These are phyloP conservation scores for Termitomyces sp. DNA, from an alignment of 768 basidiomycete genomes.

Conservation along the genomic window DNA sequence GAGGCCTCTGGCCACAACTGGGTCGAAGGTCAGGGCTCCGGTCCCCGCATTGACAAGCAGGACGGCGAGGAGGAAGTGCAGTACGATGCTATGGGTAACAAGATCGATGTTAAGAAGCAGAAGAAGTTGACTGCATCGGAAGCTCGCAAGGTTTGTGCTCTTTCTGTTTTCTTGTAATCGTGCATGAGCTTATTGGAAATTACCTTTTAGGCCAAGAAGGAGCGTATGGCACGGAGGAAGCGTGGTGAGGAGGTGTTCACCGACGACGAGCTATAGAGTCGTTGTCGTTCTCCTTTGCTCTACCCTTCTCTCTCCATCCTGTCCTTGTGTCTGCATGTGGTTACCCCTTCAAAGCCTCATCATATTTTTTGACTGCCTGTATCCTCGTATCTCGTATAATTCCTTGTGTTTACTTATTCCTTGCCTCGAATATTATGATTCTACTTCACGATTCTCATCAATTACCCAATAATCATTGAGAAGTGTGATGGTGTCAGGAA, in stretches of 20 bases:
- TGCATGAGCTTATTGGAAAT: background rate
- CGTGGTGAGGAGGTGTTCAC: slow-evolving; percentile 68
- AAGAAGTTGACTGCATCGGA: slow-evolving; percentile 86
- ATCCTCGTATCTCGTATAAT: slow-evolving; percentile 12
- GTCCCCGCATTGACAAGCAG: slow-evolving; percentile 91
- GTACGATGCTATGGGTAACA: slow-evolving; percentile 99
- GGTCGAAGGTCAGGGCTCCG: slow-evolving; percentile 98
- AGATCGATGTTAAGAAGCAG: slow-evolving; percentile 77
- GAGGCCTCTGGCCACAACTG: slow-evolving; percentile 99
- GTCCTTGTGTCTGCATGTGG: slow-evolving; percentile 8
- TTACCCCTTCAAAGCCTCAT: slow-evolving; percentile 2
- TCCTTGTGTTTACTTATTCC: slow-evolving; percentile 6
- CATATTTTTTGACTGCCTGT: slow-evolving; percentile 12
- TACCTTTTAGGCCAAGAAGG: slow-evolving; percentile 71
- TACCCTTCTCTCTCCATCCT: background rate
- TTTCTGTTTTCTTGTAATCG: background rate
- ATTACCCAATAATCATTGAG: background rate
- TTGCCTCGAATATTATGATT: slow-evolving; percentile 10
- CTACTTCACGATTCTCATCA: slow-evolving; percentile 1
- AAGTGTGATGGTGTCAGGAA: background rate
- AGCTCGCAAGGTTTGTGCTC: slow-evolving; percentile 61
- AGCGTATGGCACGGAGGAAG: slow-evolving; percentile 88
- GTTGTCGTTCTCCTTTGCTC: slow-evolving; percentile 5
- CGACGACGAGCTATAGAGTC: slow-evolving; percentile 55
- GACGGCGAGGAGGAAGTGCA: slow-evolving; percentile 85